Evolutionary conservation across 73 alveolate species (phyloP), one percentile per base, ranked within the genome.

Genomic region (Blepharisma stoltei): DNA sequence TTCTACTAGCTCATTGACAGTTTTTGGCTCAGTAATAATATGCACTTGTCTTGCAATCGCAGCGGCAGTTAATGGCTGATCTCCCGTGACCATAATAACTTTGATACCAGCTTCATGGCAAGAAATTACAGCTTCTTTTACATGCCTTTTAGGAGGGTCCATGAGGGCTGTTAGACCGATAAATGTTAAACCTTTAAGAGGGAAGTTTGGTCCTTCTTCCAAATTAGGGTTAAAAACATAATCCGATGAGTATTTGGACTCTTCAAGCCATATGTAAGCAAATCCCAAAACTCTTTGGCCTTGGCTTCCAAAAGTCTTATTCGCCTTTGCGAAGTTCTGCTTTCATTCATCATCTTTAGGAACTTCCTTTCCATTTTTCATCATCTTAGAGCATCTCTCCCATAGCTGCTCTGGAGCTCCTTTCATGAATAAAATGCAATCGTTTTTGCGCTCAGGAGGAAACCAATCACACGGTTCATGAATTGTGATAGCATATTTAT

Each of bases 371-470:
- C 90, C 89, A 67, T 82, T 78, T 54, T 66, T 44, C 70, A 77
- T 55, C 65, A 82, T 70, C 46, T 76, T 81, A 8, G 90, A 78
- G 80, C 98, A 92, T 81, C 94, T 78, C 54, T 84, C 85, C 92
- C 95, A 88, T n/a, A 96, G 89, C 81, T 96, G 81, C 73, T 94
- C 98, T 6, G 99, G 99, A 38, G 98, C 99, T n/a, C 99, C 99
- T 80, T 96, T 96, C 90, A 95, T 79, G 81, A 95, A 85, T 9
- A 95, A 70, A 87, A 87, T 14, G 23, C 66, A 52, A 14, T 52
- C 23, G 2, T 52, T 52, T 52, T 14, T 52, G 23, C 23, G n/a
- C 0, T 52, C 93, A 48, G 69, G 76, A 25, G 80, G 76, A 14
- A 78, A 76, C 7, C 55, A 78, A 6, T 83, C 82, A 2, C 86